These are phyloP conservation scores for Ramaria sp. DNA, from an alignment of 768 basidiomycete species.

Conservation along the genomic window DNA sequence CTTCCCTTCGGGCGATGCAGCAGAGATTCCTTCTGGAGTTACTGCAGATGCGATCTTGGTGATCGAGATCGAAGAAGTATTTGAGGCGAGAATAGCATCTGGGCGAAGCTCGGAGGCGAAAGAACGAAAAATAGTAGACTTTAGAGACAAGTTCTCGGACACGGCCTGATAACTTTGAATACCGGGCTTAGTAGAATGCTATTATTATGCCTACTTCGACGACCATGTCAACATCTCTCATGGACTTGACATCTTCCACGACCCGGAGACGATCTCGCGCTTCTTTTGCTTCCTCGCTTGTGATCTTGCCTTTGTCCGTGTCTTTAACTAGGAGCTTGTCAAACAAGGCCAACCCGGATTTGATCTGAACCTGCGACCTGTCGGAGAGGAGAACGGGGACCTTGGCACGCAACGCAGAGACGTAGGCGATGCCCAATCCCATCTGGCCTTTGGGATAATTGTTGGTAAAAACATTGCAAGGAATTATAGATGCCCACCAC, in stretches of 20 bases:
- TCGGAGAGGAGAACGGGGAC: slow-evolving; percentile 84
- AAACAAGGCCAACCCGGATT: slow-evolving; percentile 60
- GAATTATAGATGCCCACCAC: background rate
- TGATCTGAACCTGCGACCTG: slow-evolving; percentile 60
- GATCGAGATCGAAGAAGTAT: slow-evolving; percentile 91
- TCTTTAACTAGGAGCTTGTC: slow-evolving; percentile 86
- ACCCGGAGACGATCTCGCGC: slow-evolving; percentile 56
- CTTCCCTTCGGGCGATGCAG: slow-evolving; percentile 55
- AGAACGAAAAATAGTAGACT: slow-evolving; percentile 63
- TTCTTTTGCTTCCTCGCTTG: slow-evolving; percentile 58
- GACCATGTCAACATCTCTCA: slow-evolving; percentile 83
- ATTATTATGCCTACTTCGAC: slow-evolving; percentile 49
- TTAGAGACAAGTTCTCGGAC: slow-evolving; percentile 72
- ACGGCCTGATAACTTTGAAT: slow-evolving; percentile 47
- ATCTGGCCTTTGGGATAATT: slow-evolving; percentile 23
- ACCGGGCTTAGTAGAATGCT: background rate
- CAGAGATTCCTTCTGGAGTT: slow-evolving; percentile 42
- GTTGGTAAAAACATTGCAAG: background rate
- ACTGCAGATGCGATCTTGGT: slow-evolving; percentile 87
- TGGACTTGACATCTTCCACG: slow-evolving; percentile 43
- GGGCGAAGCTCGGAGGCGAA: slow-evolving; percentile 61
- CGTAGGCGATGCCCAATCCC: slow-evolving; percentile 87
- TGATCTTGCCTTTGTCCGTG: slow-evolving; percentile 70
- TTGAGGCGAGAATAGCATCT: slow-evolving; percentile 75
- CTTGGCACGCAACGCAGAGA: slow-evolving; percentile 75